Percentiles rank a stretch among this genome's conserved stretches.
Evolutionary conservation across 495 filamentous ascomycete species (phyloP).

Genomic region (Friedmanniomyces simplex): DNA sequence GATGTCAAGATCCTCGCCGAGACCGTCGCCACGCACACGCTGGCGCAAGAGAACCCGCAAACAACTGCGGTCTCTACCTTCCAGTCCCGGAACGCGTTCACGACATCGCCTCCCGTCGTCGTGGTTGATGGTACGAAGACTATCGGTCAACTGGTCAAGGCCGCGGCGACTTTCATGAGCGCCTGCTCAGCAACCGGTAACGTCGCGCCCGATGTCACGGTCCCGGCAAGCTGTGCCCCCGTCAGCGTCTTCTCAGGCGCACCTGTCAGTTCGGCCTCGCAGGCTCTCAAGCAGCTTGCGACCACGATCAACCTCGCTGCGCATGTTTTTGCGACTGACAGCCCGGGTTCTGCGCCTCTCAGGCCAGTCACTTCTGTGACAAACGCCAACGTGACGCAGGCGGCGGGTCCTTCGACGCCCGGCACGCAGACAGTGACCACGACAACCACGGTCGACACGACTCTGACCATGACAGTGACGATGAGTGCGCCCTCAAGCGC

Average conservation of each 20-base stretch:
- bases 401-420: neutral
- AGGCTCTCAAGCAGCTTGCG: neutral
- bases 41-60: constrained; percentile 28
- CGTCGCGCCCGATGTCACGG: neutral
- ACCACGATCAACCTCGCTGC: constrained; percentile 2
- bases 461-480: neutral
- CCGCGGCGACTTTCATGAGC: neutral
- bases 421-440: neutral
- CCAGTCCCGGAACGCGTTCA: constrained; percentile 24
- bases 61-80: constrained; percentile 23
- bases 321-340: neutral
- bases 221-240: constrained; percentile 4
- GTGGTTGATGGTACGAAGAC: constrained; percentile 6
- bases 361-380: neutral
- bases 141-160: neutral
- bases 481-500: constrained; percentile 1
- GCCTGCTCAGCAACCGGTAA: constrained; percentile 4
- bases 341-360: neutral
- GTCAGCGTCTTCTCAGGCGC: constrained; percentile 9
- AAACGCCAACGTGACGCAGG: neutral
- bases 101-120: constrained; percentile 2
- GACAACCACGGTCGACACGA: neutral
- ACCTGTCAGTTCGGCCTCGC: neutral
- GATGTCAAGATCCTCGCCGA: constrained; percentile 32
- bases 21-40: constrained; percentile 29